Conservation (phyloP, 2,329 filamentous ascomycete species). For the Hypomyces perniciosus region DNA sequence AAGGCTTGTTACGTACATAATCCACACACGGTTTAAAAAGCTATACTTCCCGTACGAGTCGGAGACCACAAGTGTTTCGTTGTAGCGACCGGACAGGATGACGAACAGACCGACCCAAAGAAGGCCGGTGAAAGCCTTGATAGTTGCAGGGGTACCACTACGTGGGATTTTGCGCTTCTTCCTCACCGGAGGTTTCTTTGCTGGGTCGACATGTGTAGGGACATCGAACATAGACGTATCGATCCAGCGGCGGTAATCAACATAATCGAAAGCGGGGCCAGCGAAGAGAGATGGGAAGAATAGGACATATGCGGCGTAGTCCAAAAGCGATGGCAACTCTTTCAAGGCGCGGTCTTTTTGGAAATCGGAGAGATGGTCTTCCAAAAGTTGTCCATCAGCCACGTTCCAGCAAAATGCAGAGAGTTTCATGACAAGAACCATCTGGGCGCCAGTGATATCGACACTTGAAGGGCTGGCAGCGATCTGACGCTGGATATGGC, state of each 20-base stretch:
- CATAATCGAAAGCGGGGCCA: constrained; percentile 90
- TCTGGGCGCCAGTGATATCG: constrained; percentile 93
- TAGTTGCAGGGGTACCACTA: constrained; percentile 76
- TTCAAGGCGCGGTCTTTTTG: constrained; percentile 77
- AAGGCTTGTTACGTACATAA: constrained; percentile 78
- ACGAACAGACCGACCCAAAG: constrained; percentile 77
- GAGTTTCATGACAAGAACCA: constrained; percentile 98
- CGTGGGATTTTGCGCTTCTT: constrained; percentile 90
- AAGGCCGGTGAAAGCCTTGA: constrained; percentile 68
- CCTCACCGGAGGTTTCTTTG: constrained; percentile 76
- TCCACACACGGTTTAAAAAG: constrained; percentile 67
- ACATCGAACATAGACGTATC: constrained; percentile 92
- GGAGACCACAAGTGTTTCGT: constrained; percentile 55
- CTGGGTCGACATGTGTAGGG: constrained; percentile 71
- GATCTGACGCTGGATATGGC: constrained; percentile 77
- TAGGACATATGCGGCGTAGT: constrained; percentile 85
- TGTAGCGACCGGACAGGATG: constrained; percentile 63
- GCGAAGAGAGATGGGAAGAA: constrained; percentile 91
- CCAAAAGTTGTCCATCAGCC: constrained; percentile 78
- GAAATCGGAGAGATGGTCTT: constrained; percentile 73
- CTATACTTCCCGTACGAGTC: constrained; percentile 61
- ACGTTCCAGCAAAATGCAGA: constrained; percentile 97
- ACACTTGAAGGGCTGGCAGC: constrained; percentile 58
- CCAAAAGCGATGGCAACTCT: constrained; percentile 66
- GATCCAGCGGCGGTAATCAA: constrained; percentile 87